A percentile compares a stretch with the other conserved stretches of the same genome.
phyloP scores from a whole-genome alignment of 2,329 filamentous ascomycete genomes.

The Zalaria obscura region DNA sequence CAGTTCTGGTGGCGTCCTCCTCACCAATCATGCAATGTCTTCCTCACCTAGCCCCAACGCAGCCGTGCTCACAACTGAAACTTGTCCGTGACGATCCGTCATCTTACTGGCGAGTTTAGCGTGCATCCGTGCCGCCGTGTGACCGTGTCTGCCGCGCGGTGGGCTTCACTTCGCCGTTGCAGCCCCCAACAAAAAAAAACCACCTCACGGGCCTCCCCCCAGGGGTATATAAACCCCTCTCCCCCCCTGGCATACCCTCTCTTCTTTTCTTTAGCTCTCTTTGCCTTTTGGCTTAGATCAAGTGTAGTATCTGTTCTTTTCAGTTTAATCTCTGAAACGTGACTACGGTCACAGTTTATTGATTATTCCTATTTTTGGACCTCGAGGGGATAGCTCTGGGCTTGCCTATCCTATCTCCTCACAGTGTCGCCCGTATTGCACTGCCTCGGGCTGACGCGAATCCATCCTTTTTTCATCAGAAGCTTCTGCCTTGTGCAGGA shows the following conservation, averaged over 20 bases:
- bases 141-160: too few relatives aligned
- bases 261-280: conserved; percentile 1
- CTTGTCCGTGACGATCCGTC: too few relatives aligned
- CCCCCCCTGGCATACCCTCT: background rate
- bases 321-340: conserved; percentile 8
- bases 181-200: too few relatives aligned
- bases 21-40: too few relatives aligned
- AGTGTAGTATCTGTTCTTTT: conserved; percentile 10
- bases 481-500: background rate
- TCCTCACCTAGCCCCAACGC: too few relatives aligned
- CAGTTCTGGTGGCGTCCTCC: too few relatives aligned
- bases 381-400: background rate
- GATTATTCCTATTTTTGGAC: conserved; percentile 8
- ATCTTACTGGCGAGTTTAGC: too few relatives aligned
- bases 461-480: conserved; percentile 12
- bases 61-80: too few relatives aligned
- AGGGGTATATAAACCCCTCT: background rate
- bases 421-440: conserved; percentile 67
- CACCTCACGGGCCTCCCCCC: too few relatives aligned
- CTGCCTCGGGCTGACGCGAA: conserved; percentile 61
- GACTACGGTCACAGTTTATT: background rate
- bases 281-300: conserved; percentile 7
- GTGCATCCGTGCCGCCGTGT: too few relatives aligned
- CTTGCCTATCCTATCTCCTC: conserved; percentile 12
- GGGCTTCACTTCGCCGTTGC: too few relatives aligned